Conservation (phyloP, 108 stramenopile genomes). For the Epithemia pelagica region DNA sequence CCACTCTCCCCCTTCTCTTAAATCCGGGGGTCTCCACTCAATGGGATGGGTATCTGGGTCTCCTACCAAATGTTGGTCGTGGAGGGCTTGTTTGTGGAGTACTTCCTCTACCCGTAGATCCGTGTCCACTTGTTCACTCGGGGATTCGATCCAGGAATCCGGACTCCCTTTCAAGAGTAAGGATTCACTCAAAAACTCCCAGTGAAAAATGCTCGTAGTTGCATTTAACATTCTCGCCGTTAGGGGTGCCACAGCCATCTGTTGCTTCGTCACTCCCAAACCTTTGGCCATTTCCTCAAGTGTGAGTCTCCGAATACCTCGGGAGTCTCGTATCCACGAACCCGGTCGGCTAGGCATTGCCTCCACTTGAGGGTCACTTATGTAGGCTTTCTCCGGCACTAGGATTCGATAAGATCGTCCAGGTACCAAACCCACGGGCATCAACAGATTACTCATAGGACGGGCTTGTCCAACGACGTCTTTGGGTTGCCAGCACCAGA, state of each 20-base stretch:
- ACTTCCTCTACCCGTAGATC: neutral
- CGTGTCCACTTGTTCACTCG: neutral
- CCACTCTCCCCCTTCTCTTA: neutral
- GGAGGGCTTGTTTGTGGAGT: neutral
- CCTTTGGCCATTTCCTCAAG: neutral
- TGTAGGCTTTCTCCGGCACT: neutral
- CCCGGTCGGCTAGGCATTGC: neutral
- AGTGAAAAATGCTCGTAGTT: neutral
- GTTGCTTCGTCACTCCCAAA: neutral
- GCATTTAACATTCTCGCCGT: neutral
- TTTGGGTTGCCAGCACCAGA: neutral
- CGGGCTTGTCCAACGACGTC: neutral
- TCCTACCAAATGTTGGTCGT: neutral
- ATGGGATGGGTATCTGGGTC: neutral
- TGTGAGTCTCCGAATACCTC: neutral
- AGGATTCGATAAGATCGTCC: no score
- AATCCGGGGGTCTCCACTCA: neutral
- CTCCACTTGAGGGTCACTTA: neutral
- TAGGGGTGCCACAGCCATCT: neutral
- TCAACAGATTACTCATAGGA: neutral
- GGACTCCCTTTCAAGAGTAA: neutral
- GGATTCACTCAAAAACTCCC: neutral
- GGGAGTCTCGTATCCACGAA: neutral
- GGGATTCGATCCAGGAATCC: no score
- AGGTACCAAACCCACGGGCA: neutral